Percentiles rank a stretch among this genome's conserved stretches.
Evolutionary conservation across 805 yeast species (phyloP).

Genomic region (Saturnispora gosingensis): DNA sequence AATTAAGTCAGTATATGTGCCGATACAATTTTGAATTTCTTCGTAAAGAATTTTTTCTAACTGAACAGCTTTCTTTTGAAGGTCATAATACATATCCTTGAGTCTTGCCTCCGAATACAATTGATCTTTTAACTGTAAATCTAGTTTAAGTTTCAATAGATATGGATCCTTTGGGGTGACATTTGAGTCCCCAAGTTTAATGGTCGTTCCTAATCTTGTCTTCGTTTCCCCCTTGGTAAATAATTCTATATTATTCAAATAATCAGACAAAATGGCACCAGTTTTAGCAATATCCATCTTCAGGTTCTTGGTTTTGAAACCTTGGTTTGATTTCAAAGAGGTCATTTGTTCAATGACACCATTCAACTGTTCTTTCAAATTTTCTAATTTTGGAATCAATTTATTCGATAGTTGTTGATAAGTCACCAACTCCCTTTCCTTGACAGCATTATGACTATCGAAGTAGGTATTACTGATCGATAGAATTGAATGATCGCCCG

Average conservation of each 20-base stretch:
- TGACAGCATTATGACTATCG: constrained; percentile 24
- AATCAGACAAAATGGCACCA: constrained; percentile 44
- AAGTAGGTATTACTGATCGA: constrained; percentile 26
- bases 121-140: constrained; percentile 57
- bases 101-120: constrained; percentile 54
- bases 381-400: constrained; percentile 47
- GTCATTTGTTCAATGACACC: constrained; percentile 47
- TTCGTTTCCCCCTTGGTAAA: constrained; percentile 30
- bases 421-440: constrained; percentile 41
- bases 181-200: constrained; percentile 17
- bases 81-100: constrained; percentile 54
- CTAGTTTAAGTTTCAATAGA: constrained; percentile 49
- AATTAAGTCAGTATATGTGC: constrained; percentile 41
- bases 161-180: constrained; percentile 45
- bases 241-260: constrained; percentile 35
- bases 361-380: constrained; percentile 43
- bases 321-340: constrained; percentile 38
- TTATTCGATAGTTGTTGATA: constrained; percentile 40
- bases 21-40: constrained; percentile 51
- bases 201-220: constrained; percentile 24
- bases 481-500: constrained; percentile 30
- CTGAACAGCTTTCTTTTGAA: constrained; percentile 58
- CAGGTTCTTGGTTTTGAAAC: constrained; percentile 49
- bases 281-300: constrained; percentile 54
- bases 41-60: constrained; percentile 53